Evolutionary conservation across 2,329 filamentous ascomycete genomes (phyloP).

Genomic region (Botrytis tulipae): DNA sequence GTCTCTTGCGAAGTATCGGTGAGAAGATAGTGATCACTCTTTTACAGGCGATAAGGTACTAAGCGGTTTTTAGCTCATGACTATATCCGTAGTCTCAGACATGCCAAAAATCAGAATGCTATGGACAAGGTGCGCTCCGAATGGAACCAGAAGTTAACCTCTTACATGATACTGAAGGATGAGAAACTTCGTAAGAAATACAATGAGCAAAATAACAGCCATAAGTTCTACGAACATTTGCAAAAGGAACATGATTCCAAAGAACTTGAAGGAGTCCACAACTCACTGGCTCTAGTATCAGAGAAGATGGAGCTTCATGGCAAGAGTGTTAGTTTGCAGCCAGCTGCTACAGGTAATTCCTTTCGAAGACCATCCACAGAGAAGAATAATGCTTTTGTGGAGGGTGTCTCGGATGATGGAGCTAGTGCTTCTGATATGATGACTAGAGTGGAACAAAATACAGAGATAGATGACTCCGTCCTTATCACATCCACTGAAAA

Average conservation of each 20-base stretch:
- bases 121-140: neutral
- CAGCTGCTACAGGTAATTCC: neutral
- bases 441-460: neutral
- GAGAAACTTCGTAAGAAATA: neutral
- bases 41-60: neutral
- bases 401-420: neutral
- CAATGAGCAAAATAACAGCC: neutral
- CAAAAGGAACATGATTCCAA: neutral
- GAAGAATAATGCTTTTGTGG: neutral
- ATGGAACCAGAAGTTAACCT: neutral
- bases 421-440: neutral
- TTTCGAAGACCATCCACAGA: neutral
- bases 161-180: neutral
- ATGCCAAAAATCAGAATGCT: neutral
- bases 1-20: neutral
- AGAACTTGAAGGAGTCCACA: neutral
- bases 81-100: neutral
- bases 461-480: neutral
- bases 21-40: neutral
- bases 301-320: neutral
- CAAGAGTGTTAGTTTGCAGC: neutral
- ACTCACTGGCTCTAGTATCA: no score
- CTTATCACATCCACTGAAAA: neutral
- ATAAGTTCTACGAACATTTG: neutral
- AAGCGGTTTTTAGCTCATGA: neutral